Evolutionary conservation across 176 grass and related monocot genomes (phyloP), one percentile per base, ranked within the genome.

Genomic region (Zoysia pacifica): DNA sequence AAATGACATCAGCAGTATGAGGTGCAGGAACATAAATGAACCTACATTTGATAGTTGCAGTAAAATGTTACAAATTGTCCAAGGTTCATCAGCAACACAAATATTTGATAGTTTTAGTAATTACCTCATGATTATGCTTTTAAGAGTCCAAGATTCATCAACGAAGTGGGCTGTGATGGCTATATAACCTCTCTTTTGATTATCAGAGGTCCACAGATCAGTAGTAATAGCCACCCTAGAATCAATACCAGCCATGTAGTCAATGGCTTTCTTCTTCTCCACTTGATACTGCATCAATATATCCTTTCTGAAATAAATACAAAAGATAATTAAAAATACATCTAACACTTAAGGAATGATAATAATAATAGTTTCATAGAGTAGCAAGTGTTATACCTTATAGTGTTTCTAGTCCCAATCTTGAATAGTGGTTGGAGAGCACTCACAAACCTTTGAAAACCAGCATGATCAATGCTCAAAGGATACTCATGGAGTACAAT

Each of bases 111-210:
- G n/a, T 40, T 4, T 40, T 3, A 41, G 10, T 65, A 4, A 65
- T 11, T 41, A 50, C 18, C 47, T 50, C 49, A 54, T 54, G 36
- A 72, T 39, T 4, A 40, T 53, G 4, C 53, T 72, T 39, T 47
- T 52, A 0, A 72, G 1, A 14, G 19, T 53, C 35, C 13, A 72
- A 40, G 19, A 16, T 16, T 53, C 69, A 53, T 72, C 35, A 72
- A 72, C 15, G 35, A 72, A 52, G 13, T 53, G 48, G 0, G 13
- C 1, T 39, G 13, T 72, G 12, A 72, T 72, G 5, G 69, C 48
- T 13, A 72, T 53, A 35, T 72, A 72, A 1, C 69, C 35, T 72
- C 48, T 72, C 6, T 72, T 71, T 18, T 72, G 69, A 37, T 39
- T 72, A 4, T 72, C 13, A 37, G 12, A 72, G 7, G 48, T 72